These are phyloP conservation scores for Phytophthora brassicae DNA, from an alignment of 352 stramenopile species.

Conservation along the genomic window DNA sequence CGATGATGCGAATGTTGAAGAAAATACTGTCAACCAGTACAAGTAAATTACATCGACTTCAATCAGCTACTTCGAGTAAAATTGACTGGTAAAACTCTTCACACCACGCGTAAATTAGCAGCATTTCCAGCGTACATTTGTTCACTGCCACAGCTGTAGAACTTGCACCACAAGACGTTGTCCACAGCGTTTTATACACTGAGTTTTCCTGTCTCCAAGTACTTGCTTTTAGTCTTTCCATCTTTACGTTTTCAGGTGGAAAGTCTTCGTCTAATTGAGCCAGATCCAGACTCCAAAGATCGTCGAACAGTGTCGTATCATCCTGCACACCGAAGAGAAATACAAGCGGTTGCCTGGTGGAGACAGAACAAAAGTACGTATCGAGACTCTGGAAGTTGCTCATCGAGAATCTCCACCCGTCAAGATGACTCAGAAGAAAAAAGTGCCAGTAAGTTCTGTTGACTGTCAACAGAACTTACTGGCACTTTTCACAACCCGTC, in stretches of 20 bases:
- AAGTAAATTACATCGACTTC: neutral
- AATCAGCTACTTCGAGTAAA: slow-evolving; percentile 28
- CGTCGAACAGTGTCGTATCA: slow-evolving; percentile 53
- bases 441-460: too few species aligned
- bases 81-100: slow-evolving; percentile 53
- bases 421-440: too few species aligned
- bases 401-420: slow-evolving; percentile 34
- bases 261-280: slow-evolving; percentile 37
- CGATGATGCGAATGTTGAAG: slow-evolving; percentile 3
- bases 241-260: slow-evolving; percentile 17
- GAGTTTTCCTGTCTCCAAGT: slow-evolving; percentile 51
- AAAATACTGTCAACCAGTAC: neutral
- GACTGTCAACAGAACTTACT: too few species aligned
- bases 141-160: slow-evolving; percentile 7
- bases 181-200: slow-evolving; percentile 37
- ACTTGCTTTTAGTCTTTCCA: slow-evolving; percentile 33
- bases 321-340: slow-evolving; percentile 75
- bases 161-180: slow-evolving; percentile 42
- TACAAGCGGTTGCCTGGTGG: slow-evolving; percentile 21
- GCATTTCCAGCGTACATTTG: slow-evolving; percentile 44
- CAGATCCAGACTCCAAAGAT: slow-evolving; percentile 63
- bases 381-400: slow-evolving; percentile 24
- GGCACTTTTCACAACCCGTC: too few species aligned
- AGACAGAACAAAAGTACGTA: slow-evolving; percentile 45
- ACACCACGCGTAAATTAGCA: slow-evolving; percentile 63